phyloP scores from a whole-genome alignment of 1,139 yeast genomes.

The Pichia sp. region DNA sequence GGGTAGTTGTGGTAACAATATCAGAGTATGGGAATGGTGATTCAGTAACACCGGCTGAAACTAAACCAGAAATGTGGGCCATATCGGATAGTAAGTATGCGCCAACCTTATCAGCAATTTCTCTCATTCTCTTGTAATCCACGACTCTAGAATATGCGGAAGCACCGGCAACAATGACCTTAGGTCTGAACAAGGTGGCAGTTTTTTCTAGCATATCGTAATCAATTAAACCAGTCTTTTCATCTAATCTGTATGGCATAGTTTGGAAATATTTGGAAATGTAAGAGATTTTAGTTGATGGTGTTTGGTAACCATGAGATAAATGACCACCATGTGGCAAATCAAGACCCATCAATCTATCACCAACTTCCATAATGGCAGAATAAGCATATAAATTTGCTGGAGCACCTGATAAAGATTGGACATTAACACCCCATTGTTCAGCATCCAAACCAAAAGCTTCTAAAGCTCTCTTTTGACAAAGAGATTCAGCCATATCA shows the following conservation, averaged over 20 bases:
- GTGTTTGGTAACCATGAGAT: conserved; percentile 93
- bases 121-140: conserved; percentile 83
- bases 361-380: conserved; percentile 86
- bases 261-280: conserved; percentile 93
- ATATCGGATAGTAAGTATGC: conserved; percentile 88
- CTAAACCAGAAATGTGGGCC: conserved; percentile 96
- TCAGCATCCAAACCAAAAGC: conserved; percentile 71
- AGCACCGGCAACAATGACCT: conserved; percentile 92
- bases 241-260: conserved; percentile 89
- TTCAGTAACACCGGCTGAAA: conserved; percentile 86
- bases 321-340: conserved; percentile 97
- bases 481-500: conserved; percentile 80
- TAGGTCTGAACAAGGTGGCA: conserved; percentile 85
- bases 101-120: conserved; percentile 87
- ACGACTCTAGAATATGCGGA: conserved; percentile 90
- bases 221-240: conserved; percentile 82
- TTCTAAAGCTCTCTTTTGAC: conserved; percentile 87
- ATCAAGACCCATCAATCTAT: conserved; percentile 92
- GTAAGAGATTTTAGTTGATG: conserved; percentile 78
- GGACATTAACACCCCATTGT: conserved; percentile 95
- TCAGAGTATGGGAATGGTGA: conserved; percentile 94
- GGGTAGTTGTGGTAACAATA: conserved; percentile 95
- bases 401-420: conserved; percentile 91
- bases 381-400: conserved; percentile 92
- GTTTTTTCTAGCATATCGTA: conserved; percentile 82